Conservation (phyloP, 2,329 filamentous ascomycete genomes). For the Purpureocillium takamizusanense region DNA sequence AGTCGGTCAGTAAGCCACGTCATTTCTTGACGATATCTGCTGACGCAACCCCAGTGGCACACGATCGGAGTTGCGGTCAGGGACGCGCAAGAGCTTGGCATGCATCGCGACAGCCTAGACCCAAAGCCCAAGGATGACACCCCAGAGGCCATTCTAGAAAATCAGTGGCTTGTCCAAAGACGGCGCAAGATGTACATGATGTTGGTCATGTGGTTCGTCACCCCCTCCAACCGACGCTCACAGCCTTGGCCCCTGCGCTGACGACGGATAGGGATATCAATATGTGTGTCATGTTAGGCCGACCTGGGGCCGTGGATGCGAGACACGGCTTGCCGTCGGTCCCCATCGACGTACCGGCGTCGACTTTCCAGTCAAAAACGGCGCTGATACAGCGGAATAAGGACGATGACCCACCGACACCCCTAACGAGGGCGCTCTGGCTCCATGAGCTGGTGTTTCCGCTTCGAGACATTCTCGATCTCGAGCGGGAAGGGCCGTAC, state of each 20-base stretch:
- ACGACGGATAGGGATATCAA: conserved; percentile 38
- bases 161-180: conserved; percentile 49
- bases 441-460: conserved; percentile 36
- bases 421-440: conserved; percentile 44
- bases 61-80: conserved; percentile 46
- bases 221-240: background rate
- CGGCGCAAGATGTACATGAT: conserved; percentile 48
- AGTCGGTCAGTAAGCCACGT: conserved; percentile 29
- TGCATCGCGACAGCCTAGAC: conserved; percentile 45
- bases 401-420: conserved; percentile 43
- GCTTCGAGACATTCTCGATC: conserved; percentile 42
- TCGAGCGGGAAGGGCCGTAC: conserved; percentile 47
- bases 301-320: conserved; percentile 46
- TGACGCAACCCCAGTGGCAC: conserved; percentile 35
- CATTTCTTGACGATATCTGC: background rate
- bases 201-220: conserved; percentile 30
- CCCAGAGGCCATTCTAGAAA: conserved; percentile 41
- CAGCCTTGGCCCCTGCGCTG: background rate
- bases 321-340: conserved; percentile 35
- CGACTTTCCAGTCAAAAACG: conserved; percentile 35
- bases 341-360: conserved; percentile 44
- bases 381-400: conserved; percentile 38
- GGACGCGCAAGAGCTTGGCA: conserved; percentile 53
- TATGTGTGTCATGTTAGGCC: conserved; percentile 42
- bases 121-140: conserved; percentile 36